Evolutionary conservation across 768 basidiomycete species (phyloP), one percentile per base, ranked within the genome.

Genomic region (Megacollybia marginata): DNA sequence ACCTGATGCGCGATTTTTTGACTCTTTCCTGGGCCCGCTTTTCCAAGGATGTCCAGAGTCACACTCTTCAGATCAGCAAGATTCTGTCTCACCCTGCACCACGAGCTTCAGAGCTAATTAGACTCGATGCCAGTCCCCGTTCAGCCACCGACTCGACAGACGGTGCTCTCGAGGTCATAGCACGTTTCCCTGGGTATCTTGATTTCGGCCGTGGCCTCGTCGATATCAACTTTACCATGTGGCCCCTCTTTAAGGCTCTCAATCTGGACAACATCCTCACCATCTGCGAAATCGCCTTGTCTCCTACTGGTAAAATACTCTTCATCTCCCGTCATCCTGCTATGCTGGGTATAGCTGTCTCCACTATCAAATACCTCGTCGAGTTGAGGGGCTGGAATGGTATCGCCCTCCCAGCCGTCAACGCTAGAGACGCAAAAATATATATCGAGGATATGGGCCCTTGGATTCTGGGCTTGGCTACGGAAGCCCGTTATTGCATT

Each of bases 381-480:
- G 94, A 96, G 65, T 67, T 94, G 47, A 83, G 92, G 42, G 92
- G 92, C 5, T 96, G 93, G 93, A 88, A 81, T 60, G 93, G 93
- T 4, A 83, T 95, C 47, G 85, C 88, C 13, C 74, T 93, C 40
- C 71, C 84, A 33, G 76, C 89, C 1, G 87, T 92, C 33, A 91
- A 93, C 62, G 82, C 85, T 33, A 83, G 94, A 42, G 95, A 96
- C 55, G 85, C 91, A 23, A 90, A 87, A 62, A 90, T 98, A 47
- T 90, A 92, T 56, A 85, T 94, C 54, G 93, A 97, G 56, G 93
- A 98, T 64, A 92, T 94, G 40, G 94, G 94, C 33, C 95, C 95
- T 52, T 98, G 92, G 84, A 92, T 98, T 58, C 80, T 97, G 65
- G 94, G 90, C 33, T 73, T 95, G 35, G 82, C 90, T 10, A 89